Conservation (phyloP, 176 grass and related monocot species). For the Tillandsia fasciculata region DNA sequence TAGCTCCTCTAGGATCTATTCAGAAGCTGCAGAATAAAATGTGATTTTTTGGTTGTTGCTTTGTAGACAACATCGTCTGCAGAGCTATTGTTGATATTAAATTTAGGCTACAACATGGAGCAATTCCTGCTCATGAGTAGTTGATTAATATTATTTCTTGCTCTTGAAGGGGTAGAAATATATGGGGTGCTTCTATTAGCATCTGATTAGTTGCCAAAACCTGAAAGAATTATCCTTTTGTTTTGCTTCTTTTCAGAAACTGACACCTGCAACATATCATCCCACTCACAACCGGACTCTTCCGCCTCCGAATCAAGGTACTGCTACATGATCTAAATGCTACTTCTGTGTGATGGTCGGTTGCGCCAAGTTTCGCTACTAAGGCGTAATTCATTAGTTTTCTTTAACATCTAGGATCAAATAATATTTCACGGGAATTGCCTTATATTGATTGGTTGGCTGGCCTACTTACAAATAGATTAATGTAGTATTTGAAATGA, state of each 20-base stretch:
- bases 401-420: too few species aligned
- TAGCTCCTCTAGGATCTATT: background rate
- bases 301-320: conserved; percentile 86
- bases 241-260: conserved; percentile 34
- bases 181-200: background rate
- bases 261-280: conserved; percentile 54
- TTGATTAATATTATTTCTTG: background rate
- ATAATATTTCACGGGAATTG: too few species aligned
- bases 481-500: too few species aligned
- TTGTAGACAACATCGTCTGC: background rate
- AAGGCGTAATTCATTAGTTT: too few species aligned
- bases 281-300: conserved; percentile 58
- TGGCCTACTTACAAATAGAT: too few species aligned
- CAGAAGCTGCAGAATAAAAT: background rate
- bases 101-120: background rate
- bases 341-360: background rate
- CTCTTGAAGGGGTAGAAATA: background rate
- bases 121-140: background rate
- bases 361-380: too few species aligned
- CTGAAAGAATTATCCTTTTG: background rate
- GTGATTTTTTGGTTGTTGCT: background rate
- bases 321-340: background rate
- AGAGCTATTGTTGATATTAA: background rate
- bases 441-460: too few species aligned
- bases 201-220: background rate